phyloP scores from a whole-genome alignment of 2,329 filamentous ascomycete species.

The Monosporascus sp. region DNA sequence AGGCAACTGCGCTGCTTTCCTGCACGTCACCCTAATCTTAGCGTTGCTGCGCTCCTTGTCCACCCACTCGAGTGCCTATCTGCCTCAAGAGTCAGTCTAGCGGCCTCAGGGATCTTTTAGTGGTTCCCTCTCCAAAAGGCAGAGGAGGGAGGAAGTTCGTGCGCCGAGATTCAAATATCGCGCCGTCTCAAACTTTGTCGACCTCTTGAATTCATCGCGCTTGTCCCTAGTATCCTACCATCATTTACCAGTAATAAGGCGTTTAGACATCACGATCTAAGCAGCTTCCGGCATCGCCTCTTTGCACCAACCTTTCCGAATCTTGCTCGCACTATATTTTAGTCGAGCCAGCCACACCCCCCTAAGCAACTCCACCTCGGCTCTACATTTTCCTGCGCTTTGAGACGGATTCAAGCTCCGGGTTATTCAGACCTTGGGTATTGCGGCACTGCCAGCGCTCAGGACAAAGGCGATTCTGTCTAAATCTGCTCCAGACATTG shows the following conservation, averaged over 20 bases:
- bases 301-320: conserved; percentile 15
- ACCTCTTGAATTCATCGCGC: conserved; percentile 11
- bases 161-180: conserved; percentile 19
- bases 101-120: conserved; percentile 15
- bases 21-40: not conserved
- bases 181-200: conserved; percentile 17
- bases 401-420: not conserved
- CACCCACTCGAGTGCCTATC: not conserved
- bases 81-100: conserved; percentile 24
- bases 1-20: not conserved
- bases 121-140: conserved; percentile 10
- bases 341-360: conserved; percentile 9
- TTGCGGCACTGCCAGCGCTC: not conserved
- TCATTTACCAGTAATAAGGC: conserved; percentile 7
- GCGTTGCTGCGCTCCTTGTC: not conserved
- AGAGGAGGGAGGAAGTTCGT: conserved; percentile 7
- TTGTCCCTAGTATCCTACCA: conserved; percentile 20
- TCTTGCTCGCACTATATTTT: conserved; percentile 22
- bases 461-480: not conserved
- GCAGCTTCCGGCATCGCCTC: conserved; percentile 21
- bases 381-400: not conserved
- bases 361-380: not conserved
- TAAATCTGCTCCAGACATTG: not conserved
- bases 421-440: not conserved
- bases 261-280: conserved; percentile 22